Conservation (phyloP, 2,329 filamentous ascomycete genomes). For the Pyrenochaeta sp. region DNA sequence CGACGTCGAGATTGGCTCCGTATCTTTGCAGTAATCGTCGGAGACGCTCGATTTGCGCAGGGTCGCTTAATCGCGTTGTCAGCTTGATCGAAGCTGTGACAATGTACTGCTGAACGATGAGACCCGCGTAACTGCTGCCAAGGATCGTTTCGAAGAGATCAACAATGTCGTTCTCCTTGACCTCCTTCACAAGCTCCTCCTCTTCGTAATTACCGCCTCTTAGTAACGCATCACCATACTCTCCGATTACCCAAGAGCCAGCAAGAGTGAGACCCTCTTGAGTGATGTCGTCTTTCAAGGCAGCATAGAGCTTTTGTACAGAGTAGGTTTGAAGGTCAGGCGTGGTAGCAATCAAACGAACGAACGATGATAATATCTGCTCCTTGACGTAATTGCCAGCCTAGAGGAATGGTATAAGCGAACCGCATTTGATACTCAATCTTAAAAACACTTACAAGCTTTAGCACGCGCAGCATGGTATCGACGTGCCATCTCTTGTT, state of each 20-base stretch:
- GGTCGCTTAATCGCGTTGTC: conserved; percentile 83
- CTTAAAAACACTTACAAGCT: conserved; percentile 60
- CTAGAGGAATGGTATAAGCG: conserved; percentile 31
- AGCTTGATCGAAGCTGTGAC: conserved; percentile 94
- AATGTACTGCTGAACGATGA: conserved; percentile 94
- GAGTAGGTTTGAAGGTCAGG: conserved; percentile 95
- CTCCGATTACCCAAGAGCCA: conserved; percentile 96
- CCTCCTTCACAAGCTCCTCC: conserved; percentile 82
- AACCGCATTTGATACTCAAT: neutral
- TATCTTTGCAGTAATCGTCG: conserved; percentile 79
- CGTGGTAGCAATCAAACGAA: conserved; percentile 92
- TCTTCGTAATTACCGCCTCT: conserved; percentile 92
- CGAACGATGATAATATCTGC: conserved; percentile 95
- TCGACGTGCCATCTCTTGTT: conserved; percentile 99
- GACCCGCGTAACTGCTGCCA: conserved; percentile 92
- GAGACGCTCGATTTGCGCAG: conserved; percentile 85
- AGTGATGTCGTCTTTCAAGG: conserved; percentile 94
- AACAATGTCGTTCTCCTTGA: conserved; percentile 88
- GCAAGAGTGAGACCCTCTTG: conserved; percentile 95
- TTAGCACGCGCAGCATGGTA: conserved; percentile 93
- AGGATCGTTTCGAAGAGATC: conserved; percentile 93
- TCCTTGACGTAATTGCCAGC: conserved; percentile 98
- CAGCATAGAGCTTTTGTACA: conserved; percentile 91
- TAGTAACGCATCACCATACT: conserved; percentile 92
- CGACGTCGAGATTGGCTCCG: conserved; percentile 88